phyloP scores from a whole-genome alignment of 805 yeast genomes.

The Grigorovia jiainica region DNA sequence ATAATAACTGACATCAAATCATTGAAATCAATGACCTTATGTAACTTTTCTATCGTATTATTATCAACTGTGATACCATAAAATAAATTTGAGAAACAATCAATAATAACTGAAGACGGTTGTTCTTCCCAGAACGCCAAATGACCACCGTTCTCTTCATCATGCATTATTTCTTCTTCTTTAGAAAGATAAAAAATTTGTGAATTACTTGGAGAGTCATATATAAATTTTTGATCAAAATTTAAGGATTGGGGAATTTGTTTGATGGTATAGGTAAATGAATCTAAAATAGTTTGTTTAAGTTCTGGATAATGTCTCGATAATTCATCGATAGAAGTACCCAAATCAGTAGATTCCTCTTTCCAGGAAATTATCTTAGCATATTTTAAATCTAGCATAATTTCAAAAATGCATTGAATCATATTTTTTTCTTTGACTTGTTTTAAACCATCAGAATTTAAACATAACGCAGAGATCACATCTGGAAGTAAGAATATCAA shows the following conservation, averaged over 20 bases:
- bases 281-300: constrained; percentile 46
- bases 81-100: constrained; percentile 39
- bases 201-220: constrained; percentile 27
- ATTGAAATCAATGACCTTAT: constrained; percentile 32
- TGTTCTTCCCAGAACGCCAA: constrained; percentile 46
- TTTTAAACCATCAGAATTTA: constrained; percentile 62
- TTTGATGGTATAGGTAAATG: constrained; percentile 37
- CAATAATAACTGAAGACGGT: constrained; percentile 38
- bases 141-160: constrained; percentile 34
- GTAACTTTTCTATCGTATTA: constrained; percentile 35
- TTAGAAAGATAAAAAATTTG: constrained; percentile 34
- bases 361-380: constrained; percentile 47
- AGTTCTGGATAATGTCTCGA: constrained; percentile 75
- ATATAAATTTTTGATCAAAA: constrained; percentile 37
- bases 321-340: constrained; percentile 66
- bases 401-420: constrained; percentile 38
- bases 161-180: constrained; percentile 34
- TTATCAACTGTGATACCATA: constrained; percentile 44
- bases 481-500: constrained; percentile 58
- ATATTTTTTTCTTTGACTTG: constrained; percentile 37
- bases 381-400: constrained; percentile 39
- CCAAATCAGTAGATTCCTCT: constrained; percentile 48
- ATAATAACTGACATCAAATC: constrained; percentile 42
- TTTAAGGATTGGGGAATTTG: constrained; percentile 34
- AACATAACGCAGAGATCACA: constrained; percentile 71